Conservation (phyloP, 208 protist genomes). For the Phytomonas sp. region DNA sequence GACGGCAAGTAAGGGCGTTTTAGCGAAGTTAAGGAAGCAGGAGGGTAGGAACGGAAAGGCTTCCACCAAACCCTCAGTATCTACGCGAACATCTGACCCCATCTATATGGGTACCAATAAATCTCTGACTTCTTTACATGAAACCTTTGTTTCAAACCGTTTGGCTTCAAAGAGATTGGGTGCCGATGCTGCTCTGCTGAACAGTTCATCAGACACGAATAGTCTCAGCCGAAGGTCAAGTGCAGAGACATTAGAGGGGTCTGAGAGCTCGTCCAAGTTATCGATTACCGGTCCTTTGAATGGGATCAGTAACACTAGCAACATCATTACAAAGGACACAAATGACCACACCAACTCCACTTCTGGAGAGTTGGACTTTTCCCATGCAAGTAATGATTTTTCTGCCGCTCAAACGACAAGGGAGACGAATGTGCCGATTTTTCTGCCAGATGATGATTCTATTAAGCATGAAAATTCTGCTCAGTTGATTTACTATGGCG, state of each 20-base stretch:
- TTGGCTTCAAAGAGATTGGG: neutral
- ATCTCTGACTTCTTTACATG: neutral
- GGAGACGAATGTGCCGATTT: neutral
- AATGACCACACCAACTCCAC: neutral
- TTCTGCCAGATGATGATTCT: neutral
- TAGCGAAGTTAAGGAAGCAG: neutral
- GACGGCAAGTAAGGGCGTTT: neutral
- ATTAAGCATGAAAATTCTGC: neutral
- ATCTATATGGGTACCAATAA: neutral
- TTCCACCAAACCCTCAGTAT: neutral
- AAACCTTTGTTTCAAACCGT: neutral
- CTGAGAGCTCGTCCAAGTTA: neutral
- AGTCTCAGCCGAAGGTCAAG: neutral
- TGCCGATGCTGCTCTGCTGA: neutral
- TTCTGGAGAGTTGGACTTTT: neutral
- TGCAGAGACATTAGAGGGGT: neutral
- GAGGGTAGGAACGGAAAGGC: neutral
- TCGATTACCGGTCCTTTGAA: neutral
- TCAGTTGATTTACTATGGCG: neutral
- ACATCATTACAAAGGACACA: neutral
- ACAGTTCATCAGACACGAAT: neutral
- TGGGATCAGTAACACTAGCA: neutral
- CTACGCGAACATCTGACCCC: neutral
- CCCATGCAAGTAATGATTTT: neutral
- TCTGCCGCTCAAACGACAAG: neutral